Conservation (phyloP, 345 rosid species). For the Melastoma malabathricum region DNA sequence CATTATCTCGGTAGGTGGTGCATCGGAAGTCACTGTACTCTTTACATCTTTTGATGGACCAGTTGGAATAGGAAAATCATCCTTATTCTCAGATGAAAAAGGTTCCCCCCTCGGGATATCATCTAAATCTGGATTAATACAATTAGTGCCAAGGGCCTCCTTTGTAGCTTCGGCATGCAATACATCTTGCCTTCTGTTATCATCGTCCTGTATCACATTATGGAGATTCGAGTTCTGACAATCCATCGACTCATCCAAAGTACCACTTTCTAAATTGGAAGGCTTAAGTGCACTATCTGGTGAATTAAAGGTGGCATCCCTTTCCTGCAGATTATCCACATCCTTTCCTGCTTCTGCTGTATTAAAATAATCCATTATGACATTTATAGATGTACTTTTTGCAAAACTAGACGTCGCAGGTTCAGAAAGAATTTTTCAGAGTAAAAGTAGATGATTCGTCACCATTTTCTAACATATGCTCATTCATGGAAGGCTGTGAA, state of each 20-base stretch:
- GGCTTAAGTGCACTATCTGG: constrained; percentile 5
- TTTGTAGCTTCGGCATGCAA: constrained; percentile 16
- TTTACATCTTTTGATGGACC: constrained; percentile 25
- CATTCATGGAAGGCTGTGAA: too few relatives aligned
- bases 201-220: constrained; percentile 22
- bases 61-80: constrained; percentile 16
- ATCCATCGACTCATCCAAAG: too few relatives aligned
- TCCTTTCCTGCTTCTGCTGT: constrained; percentile 20
- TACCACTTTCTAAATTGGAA: too few relatives aligned
- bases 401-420: constrained; percentile 9
- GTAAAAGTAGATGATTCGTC: constrained; percentile 1
- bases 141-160: constrained; percentile 16
- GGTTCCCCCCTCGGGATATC: constrained; percentile 29
- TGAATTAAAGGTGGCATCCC: constrained; percentile 9
- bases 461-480: not conserved
- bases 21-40: constrained; percentile 22
- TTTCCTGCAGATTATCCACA: constrained; percentile 10
- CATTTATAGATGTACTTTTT: constrained; percentile 9
- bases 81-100: constrained; percentile 17
- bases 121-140: constrained; percentile 12
- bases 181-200: constrained; percentile 5
- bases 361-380: constrained; percentile 18
- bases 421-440: constrained; percentile 9
- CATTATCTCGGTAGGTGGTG: constrained; percentile 69
- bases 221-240: constrained; percentile 9